Evolutionary conservation across 2,329 filamentous ascomycete species (phyloP).

Genomic region (Penicillium decumbens): DNA sequence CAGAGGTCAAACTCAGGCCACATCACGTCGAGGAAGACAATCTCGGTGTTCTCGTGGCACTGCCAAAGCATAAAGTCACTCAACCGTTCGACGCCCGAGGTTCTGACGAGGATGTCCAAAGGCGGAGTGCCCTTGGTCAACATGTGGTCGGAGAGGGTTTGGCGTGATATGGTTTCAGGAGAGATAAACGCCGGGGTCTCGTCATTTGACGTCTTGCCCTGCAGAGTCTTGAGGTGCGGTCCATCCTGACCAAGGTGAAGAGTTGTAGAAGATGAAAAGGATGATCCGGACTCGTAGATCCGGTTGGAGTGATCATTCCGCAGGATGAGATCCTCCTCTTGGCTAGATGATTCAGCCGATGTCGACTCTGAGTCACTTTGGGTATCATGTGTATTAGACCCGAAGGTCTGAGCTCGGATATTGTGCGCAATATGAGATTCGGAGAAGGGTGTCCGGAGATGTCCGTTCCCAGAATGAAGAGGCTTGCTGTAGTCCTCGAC

Average conservation of each 20-base stretch:
- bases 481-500: conserved; percentile 81
- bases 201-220: conserved; percentile 26
- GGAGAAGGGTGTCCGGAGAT: conserved; percentile 66
- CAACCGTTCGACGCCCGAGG: conserved; percentile 84
- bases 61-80: conserved; percentile 99
- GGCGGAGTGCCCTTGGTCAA: conserved; percentile 83
- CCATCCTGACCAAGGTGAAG: conserved; percentile 37
- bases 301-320: conserved; percentile 20
- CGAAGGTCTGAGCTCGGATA: conserved; percentile 62
- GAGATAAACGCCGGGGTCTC: conserved; percentile 54
- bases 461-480: conserved; percentile 44
- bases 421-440: conserved; percentile 82
- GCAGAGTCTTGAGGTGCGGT: conserved; percentile 36
- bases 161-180: conserved; percentile 78
- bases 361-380: conserved; percentile 48
- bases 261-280: conserved; percentile 48
- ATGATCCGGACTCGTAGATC: conserved; percentile 34
- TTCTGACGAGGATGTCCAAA: conserved; percentile 83
- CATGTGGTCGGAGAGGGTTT: conserved; percentile 78
- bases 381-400: conserved; percentile 31
- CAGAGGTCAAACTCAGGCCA: conserved; percentile 97
- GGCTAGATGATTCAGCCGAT: conserved; percentile 36
- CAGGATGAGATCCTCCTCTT: conserved; percentile 41
- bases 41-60: conserved; percentile 84
- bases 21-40: conserved; percentile 84